phyloP scores from a whole-genome alignment of 371 early-diverging fungal genomes.

The Actinomortierella wolfii region DNA sequence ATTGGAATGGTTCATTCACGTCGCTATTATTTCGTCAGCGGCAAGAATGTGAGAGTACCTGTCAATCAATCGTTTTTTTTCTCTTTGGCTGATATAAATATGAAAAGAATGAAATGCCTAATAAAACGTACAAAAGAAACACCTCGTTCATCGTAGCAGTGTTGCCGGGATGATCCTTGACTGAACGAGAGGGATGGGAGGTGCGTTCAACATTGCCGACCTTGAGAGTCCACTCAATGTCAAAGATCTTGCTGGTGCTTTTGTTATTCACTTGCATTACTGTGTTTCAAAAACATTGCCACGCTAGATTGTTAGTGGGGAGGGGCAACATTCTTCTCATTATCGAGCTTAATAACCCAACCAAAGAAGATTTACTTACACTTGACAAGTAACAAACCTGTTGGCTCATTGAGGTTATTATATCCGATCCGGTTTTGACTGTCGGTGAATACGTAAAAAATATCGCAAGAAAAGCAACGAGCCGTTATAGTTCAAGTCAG shows the following conservation, averaged over 20 bases:
- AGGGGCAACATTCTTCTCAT: too few relatives aligned
- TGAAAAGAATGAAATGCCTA: too few relatives aligned
- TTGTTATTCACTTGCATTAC: constrained; percentile 42
- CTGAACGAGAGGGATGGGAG: constrained; percentile 24
- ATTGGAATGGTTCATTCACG: constrained; percentile 29
- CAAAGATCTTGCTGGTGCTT: constrained; percentile 26
- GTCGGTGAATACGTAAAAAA: too few relatives aligned
- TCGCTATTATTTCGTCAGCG: constrained; percentile 9
- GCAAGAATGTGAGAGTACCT: too few relatives aligned
- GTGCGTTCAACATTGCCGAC: constrained; percentile 27
- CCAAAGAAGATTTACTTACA: constrained; percentile 10
- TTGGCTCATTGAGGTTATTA: constrained; percentile 11
- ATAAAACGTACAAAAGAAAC: constrained; percentile 40
- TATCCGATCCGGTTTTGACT: not conserved
- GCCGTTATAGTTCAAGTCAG: too few relatives aligned
- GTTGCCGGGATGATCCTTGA: constrained; percentile 38
- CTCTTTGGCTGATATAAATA: too few relatives aligned
- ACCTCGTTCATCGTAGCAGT: constrained; percentile 43
- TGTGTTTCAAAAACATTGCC: constrained; percentile 3
- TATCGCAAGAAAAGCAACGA: too few relatives aligned
- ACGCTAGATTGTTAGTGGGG: too few relatives aligned
- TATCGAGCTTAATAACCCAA: too few relatives aligned
- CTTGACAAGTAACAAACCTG: constrained; percentile 30
- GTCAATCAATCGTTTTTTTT: too few relatives aligned
- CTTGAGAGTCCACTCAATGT: constrained; percentile 35